Percentiles rank a stretch among this genome's conserved stretches.
Evolutionary conservation across 169 alveolate species (phyloP).

Genomic region (Plasmodium billcollinsi): DNA sequence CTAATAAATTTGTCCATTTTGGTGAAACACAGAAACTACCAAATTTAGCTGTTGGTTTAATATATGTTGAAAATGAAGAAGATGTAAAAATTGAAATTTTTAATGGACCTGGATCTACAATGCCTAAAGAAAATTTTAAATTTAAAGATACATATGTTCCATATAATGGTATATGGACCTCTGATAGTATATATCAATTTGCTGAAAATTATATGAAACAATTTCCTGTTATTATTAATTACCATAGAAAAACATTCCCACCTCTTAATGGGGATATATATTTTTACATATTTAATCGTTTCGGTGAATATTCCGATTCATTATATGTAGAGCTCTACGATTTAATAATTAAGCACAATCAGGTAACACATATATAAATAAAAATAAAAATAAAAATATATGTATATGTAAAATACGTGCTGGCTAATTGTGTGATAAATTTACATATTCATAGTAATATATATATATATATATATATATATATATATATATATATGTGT

Average conservation of each 20-base stretch:
- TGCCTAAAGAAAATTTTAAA: conserved; percentile 18
- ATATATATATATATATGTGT: not conserved
- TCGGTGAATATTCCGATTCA: conserved; percentile 47
- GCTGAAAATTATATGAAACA: conserved; percentile 59
- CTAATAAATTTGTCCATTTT: conserved; percentile 65
- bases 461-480: not conserved
- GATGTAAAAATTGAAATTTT: conserved; percentile 44
- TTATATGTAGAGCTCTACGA: conserved; percentile 30
- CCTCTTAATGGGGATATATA: conserved; percentile 39
- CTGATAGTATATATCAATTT: conserved; percentile 30
- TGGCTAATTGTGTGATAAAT: not conserved
- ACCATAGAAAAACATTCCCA: conserved; percentile 12
- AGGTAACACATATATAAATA: conserved; percentile 10
- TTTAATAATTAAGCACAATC: conserved; percentile 16
- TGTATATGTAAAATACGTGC: not conserved
- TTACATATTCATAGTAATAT: not conserved
- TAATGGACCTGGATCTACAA: conserved; percentile 74
- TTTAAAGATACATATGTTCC: conserved; percentile 54
- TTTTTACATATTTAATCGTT: conserved; percentile 18
- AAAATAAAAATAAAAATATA: not conserved
- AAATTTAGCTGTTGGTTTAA: conserved; percentile 60
- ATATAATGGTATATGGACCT: conserved; percentile 29
- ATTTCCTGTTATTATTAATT: conserved; percentile 51
- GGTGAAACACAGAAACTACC: conserved; percentile 68
- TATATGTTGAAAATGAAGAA: conserved; percentile 22